phyloP scores from a whole-genome alignment of 1,284 basidiomycete genomes.

The Sanghuangporus baumii region DNA sequence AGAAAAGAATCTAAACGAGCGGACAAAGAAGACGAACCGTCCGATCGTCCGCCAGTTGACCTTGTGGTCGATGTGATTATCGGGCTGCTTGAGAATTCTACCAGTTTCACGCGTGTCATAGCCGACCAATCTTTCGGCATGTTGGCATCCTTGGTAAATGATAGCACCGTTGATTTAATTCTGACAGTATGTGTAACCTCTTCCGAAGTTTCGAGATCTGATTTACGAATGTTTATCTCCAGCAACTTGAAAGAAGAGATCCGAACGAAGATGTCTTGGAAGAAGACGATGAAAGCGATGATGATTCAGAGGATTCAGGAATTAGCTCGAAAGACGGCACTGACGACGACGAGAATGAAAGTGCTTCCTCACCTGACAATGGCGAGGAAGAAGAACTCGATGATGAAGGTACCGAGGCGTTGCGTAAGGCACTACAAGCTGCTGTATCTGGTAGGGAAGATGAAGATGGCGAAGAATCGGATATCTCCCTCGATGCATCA shows the following conservation, averaged over 20 bases:
- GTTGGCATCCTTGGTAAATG: slow-evolving; percentile 64
- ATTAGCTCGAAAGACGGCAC: slow-evolving; percentile 38
- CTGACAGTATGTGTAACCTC: slow-evolving; percentile 56
- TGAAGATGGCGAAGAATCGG: slow-evolving; percentile 43
- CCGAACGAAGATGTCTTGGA: slow-evolving; percentile 50
- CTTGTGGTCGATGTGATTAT: slow-evolving; percentile 85
- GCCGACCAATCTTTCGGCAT: slow-evolving; percentile 81
- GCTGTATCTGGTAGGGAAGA: slow-evolving; percentile 72
- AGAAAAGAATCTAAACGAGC: slow-evolving; percentile 28
- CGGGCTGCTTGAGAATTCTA: slow-evolving; percentile 82
- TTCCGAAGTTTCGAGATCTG: neutral
- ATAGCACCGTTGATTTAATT: slow-evolving; percentile 78
- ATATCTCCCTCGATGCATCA: slow-evolving; percentile 53
- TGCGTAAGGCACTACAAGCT: slow-evolving; percentile 73
- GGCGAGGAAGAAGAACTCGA: slow-evolving; percentile 32
- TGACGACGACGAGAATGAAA: slow-evolving; percentile 32
- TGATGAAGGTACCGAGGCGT: slow-evolving; percentile 53
- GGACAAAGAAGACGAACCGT: slow-evolving; percentile 30
- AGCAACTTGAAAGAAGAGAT: slow-evolving; percentile 80
- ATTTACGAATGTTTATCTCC: slow-evolving; percentile 3
- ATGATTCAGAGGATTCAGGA: slow-evolving; percentile 33
- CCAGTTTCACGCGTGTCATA: slow-evolving; percentile 75
- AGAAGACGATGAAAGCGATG: slow-evolving; percentile 38
- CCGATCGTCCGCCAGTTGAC: slow-evolving; percentile 62
- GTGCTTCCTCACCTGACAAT: slow-evolving; percentile 32